Conservation (phyloP, 1,139 yeast genomes). For the Ashbya aceris region DNA sequence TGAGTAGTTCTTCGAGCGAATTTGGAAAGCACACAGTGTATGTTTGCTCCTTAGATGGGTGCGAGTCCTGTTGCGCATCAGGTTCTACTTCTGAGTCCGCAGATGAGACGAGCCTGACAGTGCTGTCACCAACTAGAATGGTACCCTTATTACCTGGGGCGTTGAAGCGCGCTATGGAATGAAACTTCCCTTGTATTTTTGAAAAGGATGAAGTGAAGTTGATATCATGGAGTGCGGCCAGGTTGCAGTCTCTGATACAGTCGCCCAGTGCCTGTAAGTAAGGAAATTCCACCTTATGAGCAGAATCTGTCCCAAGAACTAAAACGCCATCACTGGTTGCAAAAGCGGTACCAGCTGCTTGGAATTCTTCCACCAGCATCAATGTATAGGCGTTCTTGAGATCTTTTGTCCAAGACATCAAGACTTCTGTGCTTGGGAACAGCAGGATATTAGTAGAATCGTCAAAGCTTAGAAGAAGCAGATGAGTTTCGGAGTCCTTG, state of each 20-base stretch:
- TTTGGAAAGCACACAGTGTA: constrained; percentile 9
- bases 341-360: constrained; percentile 11
- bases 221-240: constrained; percentile 12
- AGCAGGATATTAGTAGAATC: constrained; percentile 20
- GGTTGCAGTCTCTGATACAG: constrained; percentile 18
- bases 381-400: constrained; percentile 9
- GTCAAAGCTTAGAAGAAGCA: constrained; percentile 16
- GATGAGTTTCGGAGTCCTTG: constrained; percentile 17
- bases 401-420: constrained; percentile 23
- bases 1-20: constrained; percentile 19
- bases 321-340: constrained; percentile 2
- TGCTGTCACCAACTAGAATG: constrained; percentile 7
- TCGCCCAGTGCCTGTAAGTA: constrained; percentile 13
- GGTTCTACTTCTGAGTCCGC: not conserved
- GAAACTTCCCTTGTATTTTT: constrained; percentile 4
- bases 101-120: constrained; percentile 8
- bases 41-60: not conserved
- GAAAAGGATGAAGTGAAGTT: constrained; percentile 12
- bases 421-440: constrained; percentile 24
- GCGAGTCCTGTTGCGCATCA: not conserved
- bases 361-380: constrained; percentile 15
- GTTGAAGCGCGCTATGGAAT: constrained; percentile 6
- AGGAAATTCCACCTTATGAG: constrained; percentile 3
- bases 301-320: constrained; percentile 1
- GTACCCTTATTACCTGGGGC: constrained; percentile 9